Evolutionary conservation across 805 yeast genomes (phyloP).

Genomic region (Ogataea salicorniae): DNA sequence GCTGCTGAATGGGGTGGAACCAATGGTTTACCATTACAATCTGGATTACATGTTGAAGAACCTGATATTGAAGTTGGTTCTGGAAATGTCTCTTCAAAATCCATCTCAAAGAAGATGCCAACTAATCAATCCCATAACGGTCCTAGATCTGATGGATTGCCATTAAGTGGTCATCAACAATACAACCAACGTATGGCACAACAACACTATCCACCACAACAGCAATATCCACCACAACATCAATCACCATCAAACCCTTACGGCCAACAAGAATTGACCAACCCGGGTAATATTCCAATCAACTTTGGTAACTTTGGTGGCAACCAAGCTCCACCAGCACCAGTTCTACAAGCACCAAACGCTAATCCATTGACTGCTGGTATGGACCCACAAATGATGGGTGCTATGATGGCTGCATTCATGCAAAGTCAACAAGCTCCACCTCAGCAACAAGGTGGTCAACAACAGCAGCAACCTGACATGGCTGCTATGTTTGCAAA

Average conservation of each 20-base stretch:
- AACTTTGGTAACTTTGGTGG: conserved; percentile 17
- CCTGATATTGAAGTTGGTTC: conserved; percentile 97
- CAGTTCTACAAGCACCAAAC: conserved; percentile 1
- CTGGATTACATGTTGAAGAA: conserved; percentile 86
- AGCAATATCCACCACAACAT: conserved; percentile 9
- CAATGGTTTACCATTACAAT: conserved; percentile 73
- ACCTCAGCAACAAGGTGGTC: conserved; percentile 13
- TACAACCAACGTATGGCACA: background rate
- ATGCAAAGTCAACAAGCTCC: conserved; percentile 23
- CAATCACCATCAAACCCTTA: conserved; percentile 11
- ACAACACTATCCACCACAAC: background rate
- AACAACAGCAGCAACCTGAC: conserved; percentile 22
- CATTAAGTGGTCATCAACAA: background rate
- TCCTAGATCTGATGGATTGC: conserved; percentile 58
- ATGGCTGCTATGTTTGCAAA: conserved; percentile 33
- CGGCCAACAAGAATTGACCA: conserved; percentile 9
- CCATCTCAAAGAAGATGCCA: conserved; percentile 88
- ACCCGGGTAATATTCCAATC: conserved; percentile 21
- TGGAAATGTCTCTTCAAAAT: conserved; percentile 91
- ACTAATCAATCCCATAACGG: conserved; percentile 83
- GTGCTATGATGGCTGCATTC: conserved; percentile 32
- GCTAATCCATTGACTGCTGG: conserved; percentile 6
- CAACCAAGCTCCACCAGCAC: conserved; percentile 12
- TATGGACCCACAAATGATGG: conserved; percentile 27
- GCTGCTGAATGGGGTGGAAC: conserved; percentile 97